Evolutionary conservation across 208 protist genomes (phyloP), one percentile per base, ranked within the genome.

Genomic region (Leishmania mexicana): DNA sequence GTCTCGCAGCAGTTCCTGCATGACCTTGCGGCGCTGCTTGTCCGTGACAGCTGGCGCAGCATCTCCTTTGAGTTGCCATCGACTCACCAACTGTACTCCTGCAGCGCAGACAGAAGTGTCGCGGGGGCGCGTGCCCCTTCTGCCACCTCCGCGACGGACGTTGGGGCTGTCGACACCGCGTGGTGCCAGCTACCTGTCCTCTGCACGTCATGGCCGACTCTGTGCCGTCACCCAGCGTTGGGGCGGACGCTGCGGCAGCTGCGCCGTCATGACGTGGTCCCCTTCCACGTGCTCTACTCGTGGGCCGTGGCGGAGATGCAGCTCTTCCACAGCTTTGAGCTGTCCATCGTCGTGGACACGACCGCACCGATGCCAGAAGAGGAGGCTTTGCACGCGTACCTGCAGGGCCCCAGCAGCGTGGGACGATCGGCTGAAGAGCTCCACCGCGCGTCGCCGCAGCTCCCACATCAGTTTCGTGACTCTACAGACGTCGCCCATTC

Each of bases 271-370:
- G 85, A 86, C 38, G 62, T 91, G 28, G 78, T 93, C 71, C 90
- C 90, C 7, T 80, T 93, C 35, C 90, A 93, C 81, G 81, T 91
- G n/a, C 81, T 93, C 31, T 81, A 91, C 47, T 85, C 90, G 28
- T 93, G 90, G 90, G 54, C 88, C 2, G 8, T 81, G 64, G 51
- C 76, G 58, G 80, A 87, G 73, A 78, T 54, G 40, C 67, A 78
- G 49, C 76, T 93, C 60, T 88, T 89, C 49, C 54, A 73, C 4
- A 38, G 28, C 11, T 13, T 91, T 35, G 89, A 93, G 78, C 35
- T 77, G 47, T 78, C 81, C 17, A 58, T 93, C 11, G 79, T 76
- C n/a, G 79, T 91, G 74, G 90, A 93, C 67, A 88, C 87, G 3
- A 90, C 84, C 31, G 83, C 87, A 1, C 88, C 88, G 51, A 72